A percentile compares a stretch with the other conserved stretches of the same genome.
Evolutionary conservation across 1,284 basidiomycete genomes (phyloP).

Genomic region (Boletus hoseneyae): DNA sequence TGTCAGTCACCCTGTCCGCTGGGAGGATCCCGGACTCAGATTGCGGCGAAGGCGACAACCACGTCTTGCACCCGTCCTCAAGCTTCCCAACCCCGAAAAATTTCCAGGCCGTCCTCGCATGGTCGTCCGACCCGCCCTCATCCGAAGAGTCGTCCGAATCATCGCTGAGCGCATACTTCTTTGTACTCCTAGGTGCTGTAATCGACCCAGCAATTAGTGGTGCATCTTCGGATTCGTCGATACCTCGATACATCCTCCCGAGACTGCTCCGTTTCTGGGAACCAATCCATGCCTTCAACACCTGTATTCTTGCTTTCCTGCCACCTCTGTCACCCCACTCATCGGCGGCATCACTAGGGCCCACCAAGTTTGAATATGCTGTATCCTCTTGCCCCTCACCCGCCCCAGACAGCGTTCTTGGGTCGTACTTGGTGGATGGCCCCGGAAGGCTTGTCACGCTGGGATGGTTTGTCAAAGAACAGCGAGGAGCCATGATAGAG

Average conservation of each 20-base stretch:
- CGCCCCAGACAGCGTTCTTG: neutral
- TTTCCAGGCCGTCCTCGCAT: constrained; percentile 47
- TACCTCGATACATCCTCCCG: constrained; percentile 21
- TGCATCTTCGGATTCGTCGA: neutral
- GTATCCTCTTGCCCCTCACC: constrained; percentile 39
- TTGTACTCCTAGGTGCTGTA: neutral
- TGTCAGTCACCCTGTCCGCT: neutral
- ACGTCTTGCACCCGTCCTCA: constrained; percentile 6
- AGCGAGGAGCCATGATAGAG: constrained; percentile 24
- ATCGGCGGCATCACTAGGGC: constrained; percentile 43
- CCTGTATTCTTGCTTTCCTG: constrained; percentile 40
- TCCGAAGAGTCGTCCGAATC: constrained; percentile 45
- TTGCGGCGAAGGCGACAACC: constrained; percentile 22
- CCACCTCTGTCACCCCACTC: constrained; percentile 53
- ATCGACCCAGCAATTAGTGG: neutral
- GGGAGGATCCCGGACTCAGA: constrained; percentile 1
- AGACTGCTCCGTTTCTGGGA: constrained; percentile 27
- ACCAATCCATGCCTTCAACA: constrained; percentile 44
- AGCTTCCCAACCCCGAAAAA: constrained; percentile 41
- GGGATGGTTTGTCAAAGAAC: constrained; percentile 17
- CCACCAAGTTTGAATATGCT: constrained; percentile 58
- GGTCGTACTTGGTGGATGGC: constrained; percentile 9
- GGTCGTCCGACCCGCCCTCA: constrained; percentile 43
- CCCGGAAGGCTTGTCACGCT: constrained; percentile 12
- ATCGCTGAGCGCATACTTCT: constrained; percentile 17